Evolutionary conservation across 345 rosid species (phyloP).

Genomic region (Jatropha curcas): DNA sequence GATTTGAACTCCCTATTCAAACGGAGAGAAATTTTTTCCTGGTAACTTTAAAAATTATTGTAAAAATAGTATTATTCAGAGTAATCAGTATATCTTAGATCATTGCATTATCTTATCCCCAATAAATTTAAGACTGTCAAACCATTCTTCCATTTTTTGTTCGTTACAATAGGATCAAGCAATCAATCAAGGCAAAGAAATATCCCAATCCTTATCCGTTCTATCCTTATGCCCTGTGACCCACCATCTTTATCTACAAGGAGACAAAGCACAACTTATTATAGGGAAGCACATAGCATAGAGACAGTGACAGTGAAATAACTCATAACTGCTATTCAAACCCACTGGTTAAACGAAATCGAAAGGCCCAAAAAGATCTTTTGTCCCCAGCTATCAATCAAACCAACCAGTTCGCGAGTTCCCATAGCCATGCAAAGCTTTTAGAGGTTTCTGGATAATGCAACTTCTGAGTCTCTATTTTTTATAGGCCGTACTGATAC

Average conservation of each 20-base stretch:
- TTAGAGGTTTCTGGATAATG: conserved; percentile 18
- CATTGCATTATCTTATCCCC: neutral
- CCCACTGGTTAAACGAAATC: conserved; percentile 28
- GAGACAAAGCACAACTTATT: conserved; percentile 3
- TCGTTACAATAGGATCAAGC: neutral
- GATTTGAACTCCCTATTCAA: conserved; percentile 7
- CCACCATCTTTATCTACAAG: conserved; percentile 6
- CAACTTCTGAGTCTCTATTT: neutral
- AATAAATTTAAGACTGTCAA: neutral
- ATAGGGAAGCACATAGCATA: neutral
- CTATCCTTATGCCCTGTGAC: neutral
- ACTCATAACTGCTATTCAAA: conserved; percentile 37
- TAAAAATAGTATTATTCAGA: neutral
- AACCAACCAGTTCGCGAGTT: conserved; percentile 45
- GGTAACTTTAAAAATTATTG: neutral
- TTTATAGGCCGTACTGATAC: neutral
- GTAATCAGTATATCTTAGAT: neutral
- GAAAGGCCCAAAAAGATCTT: conserved; percentile 1
- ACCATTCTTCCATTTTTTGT: neutral
- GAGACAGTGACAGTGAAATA: conserved; percentile 23
- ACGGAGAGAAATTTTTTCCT: neutral
- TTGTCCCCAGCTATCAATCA: conserved; percentile 34
- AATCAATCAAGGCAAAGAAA: neutral
- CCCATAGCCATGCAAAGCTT: conserved; percentile 24
- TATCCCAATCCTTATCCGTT: neutral